Percentiles rank a stretch among this genome's conserved stretches.
Evolutionary conservation across 2,329 filamentous ascomycete species (phyloP).

Genomic region (Fusarium sp.): DNA sequence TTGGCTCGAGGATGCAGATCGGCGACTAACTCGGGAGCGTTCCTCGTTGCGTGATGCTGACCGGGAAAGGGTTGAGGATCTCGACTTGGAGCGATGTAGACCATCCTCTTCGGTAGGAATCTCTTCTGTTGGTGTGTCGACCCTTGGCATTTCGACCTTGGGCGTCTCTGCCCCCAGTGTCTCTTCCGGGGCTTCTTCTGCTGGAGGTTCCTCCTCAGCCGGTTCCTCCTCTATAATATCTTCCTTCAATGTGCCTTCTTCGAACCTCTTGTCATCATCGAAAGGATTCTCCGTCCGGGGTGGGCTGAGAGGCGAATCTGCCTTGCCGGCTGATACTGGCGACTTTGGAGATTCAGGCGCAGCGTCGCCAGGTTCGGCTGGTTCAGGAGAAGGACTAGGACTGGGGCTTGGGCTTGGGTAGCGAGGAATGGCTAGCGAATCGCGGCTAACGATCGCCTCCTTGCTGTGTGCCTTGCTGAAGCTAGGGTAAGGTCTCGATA

Average conservation of each 20-base stretch:
- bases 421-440: slow-evolving; percentile 57
- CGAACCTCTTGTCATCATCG: slow-evolving; percentile 56
- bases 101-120: slow-evolving; percentile 44
- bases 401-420: slow-evolving; percentile 48
- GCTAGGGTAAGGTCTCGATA: slow-evolving; percentile 78
- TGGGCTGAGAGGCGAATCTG: slow-evolving; percentile 68
- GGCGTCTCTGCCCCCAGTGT: slow-evolving; percentile 22
- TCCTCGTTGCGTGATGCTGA: slow-evolving; percentile 62
- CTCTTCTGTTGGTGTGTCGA: slow-evolving; percentile 36
- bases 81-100: slow-evolving; percentile 55
- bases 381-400: slow-evolving; percentile 59
- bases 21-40: slow-evolving; percentile 63
- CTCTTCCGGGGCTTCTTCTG: slow-evolving; percentile 44
- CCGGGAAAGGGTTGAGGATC: slow-evolving; percentile 57
- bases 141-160: slow-evolving; percentile 15
- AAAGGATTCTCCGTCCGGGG: slow-evolving; percentile 68
- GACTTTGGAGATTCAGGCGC: slow-evolving; percentile 17
- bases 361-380: slow-evolving; percentile 64
- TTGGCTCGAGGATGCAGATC: slow-evolving; percentile 70
- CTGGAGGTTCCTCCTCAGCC: slow-evolving; percentile 44
- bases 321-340: slow-evolving; percentile 53
- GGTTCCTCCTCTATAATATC: slow-evolving; percentile 48
- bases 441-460: slow-evolving; percentile 78
- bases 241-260: slow-evolving; percentile 41
- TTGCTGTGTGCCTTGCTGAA: slow-evolving; percentile 95